Percentiles rank a stretch among this genome's conserved stretches.
Conservation (phyloP, 768 basidiomycete genomes). For the Nidularia sp. region DNA sequence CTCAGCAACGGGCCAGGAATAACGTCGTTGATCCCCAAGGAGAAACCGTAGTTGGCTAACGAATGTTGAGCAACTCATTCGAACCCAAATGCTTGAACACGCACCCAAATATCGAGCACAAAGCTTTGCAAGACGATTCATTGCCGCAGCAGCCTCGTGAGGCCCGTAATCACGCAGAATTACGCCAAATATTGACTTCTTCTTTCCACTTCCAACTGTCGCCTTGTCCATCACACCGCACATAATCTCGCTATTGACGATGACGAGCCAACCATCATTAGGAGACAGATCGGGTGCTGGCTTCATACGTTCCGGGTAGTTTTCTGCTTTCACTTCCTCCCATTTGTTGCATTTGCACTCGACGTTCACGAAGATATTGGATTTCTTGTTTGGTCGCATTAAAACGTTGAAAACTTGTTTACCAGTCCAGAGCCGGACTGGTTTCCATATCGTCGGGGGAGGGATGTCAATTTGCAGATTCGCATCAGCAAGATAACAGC, state of each 20-base stretch:
- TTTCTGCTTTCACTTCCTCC: constrained; percentile 63
- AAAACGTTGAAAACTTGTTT: constrained; percentile 98
- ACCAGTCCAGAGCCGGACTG: constrained; percentile 91
- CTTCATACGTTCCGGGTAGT: constrained; percentile 58
- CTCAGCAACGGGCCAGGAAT: constrained; percentile 89
- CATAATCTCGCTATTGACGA: constrained; percentile 98
- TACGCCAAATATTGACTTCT: constrained; percentile 98
- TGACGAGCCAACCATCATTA: constrained; percentile 96
- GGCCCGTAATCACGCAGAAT: constrained; percentile 96
- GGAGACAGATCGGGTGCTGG: constrained; percentile 83
- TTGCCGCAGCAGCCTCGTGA: constrained; percentile 89
- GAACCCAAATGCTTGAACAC: constrained; percentile 13
- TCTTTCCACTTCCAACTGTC: constrained; percentile 96
- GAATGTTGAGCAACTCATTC: constrained; percentile 1
- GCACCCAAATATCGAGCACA: constrained; percentile 89
- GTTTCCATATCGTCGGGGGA: constrained; percentile 92
- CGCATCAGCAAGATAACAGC: constrained; percentile 91
- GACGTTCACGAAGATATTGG: constrained; percentile 86
- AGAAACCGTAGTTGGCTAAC: constrained; percentile 95
- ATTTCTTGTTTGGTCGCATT: constrained; percentile 88
- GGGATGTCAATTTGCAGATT: constrained; percentile 92
- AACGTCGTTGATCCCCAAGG: constrained; percentile 97
- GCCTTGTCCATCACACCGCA: constrained; percentile 99
- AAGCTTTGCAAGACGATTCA: constrained; percentile 94
- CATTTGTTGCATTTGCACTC: constrained; percentile 94